phyloP scores from a whole-genome alignment of 805 yeast genomes.

The Candida ipomoeae region DNA sequence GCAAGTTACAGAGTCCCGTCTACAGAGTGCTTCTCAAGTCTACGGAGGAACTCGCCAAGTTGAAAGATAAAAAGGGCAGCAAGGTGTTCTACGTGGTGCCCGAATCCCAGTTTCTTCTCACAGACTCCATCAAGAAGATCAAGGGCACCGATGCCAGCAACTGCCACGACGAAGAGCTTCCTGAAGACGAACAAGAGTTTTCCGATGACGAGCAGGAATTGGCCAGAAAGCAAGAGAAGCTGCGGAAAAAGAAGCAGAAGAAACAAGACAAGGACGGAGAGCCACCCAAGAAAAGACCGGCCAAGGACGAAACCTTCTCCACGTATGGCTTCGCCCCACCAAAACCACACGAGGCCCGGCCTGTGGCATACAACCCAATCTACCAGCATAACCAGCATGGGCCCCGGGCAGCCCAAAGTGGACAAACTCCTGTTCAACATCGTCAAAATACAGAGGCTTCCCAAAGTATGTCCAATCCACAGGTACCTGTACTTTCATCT shows the following conservation, averaged over 20 bases:
- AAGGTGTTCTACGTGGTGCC: conserved; percentile 76
- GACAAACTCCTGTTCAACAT: too few species aligned
- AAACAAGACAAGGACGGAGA: conserved; percentile 15
- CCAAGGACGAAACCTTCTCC: conserved; percentile 13
- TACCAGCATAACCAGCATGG: neutral
- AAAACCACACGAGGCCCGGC: neutral
- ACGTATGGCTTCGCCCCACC: conserved; percentile 17
- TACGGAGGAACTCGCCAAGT: conserved; percentile 45
- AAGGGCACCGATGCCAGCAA: conserved; percentile 96
- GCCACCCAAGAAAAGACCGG: conserved; percentile 20
- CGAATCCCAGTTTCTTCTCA: conserved; percentile 72
- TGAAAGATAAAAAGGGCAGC: conserved; percentile 46
- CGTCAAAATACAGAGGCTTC: neutral
- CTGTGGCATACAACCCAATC: conserved; percentile 3
- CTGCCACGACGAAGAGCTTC: conserved; percentile 89
- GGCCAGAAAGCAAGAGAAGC: conserved; percentile 59
- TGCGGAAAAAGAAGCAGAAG: conserved; percentile 51
- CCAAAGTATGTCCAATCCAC: neutral
- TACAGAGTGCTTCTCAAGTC: conserved; percentile 68
- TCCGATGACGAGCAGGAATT: conserved; percentile 92
- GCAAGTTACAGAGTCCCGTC: conserved; percentile 75
- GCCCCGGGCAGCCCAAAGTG: neutral
- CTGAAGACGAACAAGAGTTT: conserved; percentile 90
- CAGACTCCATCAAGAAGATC: conserved; percentile 61
- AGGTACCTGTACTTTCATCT: neutral